Evolutionary conservation across 2,329 filamentous ascomycete genomes (phyloP).

Genomic region (Fonsecaea erecta): DNA sequence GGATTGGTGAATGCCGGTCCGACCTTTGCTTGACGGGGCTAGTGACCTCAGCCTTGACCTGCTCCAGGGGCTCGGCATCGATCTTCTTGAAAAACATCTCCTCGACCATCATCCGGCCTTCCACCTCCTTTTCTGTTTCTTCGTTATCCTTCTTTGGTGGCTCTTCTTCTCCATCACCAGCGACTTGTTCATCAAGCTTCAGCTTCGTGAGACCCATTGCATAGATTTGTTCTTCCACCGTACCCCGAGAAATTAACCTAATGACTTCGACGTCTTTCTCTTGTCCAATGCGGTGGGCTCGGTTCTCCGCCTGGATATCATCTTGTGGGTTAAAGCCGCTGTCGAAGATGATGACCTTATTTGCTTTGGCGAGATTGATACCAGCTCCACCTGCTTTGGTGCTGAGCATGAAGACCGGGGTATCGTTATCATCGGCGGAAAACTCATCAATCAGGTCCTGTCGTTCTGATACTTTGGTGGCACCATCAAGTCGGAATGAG

Average conservation of each 20-base stretch:
- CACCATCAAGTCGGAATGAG: slow-evolving; percentile 86
- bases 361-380: slow-evolving; percentile 92
- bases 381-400: slow-evolving; percentile 96
- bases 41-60: slow-evolving; percentile 28
- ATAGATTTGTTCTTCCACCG: slow-evolving; percentile 92
- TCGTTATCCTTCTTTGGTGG: slow-evolving; percentile 27
- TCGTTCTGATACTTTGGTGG: slow-evolving; percentile 78
- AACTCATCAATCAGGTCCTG: slow-evolving; percentile 90
- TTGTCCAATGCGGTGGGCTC: slow-evolving; percentile 93
- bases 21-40: slow-evolving; percentile 23
- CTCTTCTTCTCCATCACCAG: slow-evolving; percentile 57
- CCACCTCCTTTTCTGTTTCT: slow-evolving; percentile 49
- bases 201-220: slow-evolving; percentile 91
- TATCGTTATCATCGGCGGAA: slow-evolving; percentile 68
- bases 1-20: not conserved
- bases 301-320: slow-evolving; percentile 97
- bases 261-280: slow-evolving; percentile 88
- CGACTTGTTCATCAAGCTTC: slow-evolving; percentile 77
- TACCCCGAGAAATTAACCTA: slow-evolving; percentile 76
- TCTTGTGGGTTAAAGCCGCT: slow-evolving; percentile 97
- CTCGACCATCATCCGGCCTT: slow-evolving; percentile 55
- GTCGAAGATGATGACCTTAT: slow-evolving; percentile 98
- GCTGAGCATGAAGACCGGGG: slow-evolving; percentile 89
- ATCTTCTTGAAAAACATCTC: slow-evolving; percentile 55
- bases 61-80: slow-evolving; percentile 32